Conservation (phyloP, 225 moss, liverwort and hornwort genomes). For the Pseudoscleropodium purum region DNA sequence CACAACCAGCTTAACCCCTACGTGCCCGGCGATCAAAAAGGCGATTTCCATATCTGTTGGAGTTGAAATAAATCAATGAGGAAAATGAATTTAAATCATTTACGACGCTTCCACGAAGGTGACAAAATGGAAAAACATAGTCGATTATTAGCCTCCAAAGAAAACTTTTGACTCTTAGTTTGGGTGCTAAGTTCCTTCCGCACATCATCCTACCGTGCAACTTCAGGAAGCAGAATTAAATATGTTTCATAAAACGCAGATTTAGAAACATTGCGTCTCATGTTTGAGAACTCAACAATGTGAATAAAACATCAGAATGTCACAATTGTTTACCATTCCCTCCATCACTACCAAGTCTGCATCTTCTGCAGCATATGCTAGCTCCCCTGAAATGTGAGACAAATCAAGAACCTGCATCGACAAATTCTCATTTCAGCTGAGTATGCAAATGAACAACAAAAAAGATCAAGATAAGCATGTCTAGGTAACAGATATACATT, state of each 20-base stretch:
- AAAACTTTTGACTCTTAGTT: background rate
- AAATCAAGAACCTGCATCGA: slow-evolving; percentile 63
- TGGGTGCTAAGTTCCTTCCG: background rate
- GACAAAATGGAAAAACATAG: background rate
- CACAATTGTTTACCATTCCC: slow-evolving; percentile 57
- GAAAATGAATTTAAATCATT: background rate
- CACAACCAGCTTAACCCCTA: background rate
- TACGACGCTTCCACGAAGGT: background rate
- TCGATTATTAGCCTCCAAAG: background rate
- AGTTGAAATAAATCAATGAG: background rate
- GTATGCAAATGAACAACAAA: background rate
- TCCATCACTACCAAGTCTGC: slow-evolving; percentile 77
- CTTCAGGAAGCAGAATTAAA: background rate
- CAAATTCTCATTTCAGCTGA: background rate
- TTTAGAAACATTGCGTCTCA: background rate
- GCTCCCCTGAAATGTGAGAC: slow-evolving; percentile 54
- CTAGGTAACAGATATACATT: background rate
- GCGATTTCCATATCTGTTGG: background rate
- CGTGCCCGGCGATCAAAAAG: background rate
- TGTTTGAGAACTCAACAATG: background rate
- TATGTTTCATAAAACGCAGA: background rate
- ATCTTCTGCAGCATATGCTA: slow-evolving; percentile 70
- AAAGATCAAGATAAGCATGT: background rate
- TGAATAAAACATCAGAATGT: background rate
- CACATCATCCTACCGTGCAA: background rate